phyloP scores from a whole-genome alignment of 2,329 filamentous ascomycete genomes.

The Penicillium sp. region DNA sequence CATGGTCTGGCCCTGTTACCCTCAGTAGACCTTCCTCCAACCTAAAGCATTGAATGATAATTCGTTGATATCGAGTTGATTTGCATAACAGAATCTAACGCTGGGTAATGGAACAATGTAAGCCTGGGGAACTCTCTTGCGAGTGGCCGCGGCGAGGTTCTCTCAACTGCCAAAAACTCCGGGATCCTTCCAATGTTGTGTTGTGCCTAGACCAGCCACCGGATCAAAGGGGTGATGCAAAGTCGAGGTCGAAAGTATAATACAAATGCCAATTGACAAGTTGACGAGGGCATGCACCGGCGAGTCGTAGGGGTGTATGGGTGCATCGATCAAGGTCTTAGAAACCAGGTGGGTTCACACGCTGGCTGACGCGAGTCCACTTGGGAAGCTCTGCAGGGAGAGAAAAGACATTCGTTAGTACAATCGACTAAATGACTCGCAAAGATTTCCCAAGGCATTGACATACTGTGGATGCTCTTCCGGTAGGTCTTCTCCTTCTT shows the following conservation, averaged over 20 bases:
- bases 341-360: slow-evolving; percentile 92
- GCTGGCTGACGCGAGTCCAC: slow-evolving; percentile 94
- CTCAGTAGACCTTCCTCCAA: slow-evolving; percentile 10
- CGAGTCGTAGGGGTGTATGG: slow-evolving; percentile 3
- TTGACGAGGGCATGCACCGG: slow-evolving; percentile 6
- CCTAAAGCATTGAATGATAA: slow-evolving; percentile 1
- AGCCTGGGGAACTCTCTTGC: slow-evolving; percentile 11
- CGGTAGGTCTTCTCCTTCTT: slow-evolving; percentile 93
- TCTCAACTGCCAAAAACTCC: slow-evolving; percentile 39
- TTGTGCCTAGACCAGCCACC: slow-evolving; percentile 16
- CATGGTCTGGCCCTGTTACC: slow-evolving; percentile 9
- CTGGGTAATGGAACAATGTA: slow-evolving; percentile 30
- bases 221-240: background rate
- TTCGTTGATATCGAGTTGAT: slow-evolving; percentile 15
- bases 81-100: slow-evolving; percentile 24
- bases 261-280: slow-evolving; percentile 27
- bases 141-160: slow-evolving; percentile 20
- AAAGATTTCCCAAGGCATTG: background rate
- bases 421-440: background rate
- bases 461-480: slow-evolving; percentile 96
- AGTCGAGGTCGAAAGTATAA: slow-evolving; percentile 27
- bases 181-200: slow-evolving; percentile 29
- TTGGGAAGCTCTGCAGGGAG: slow-evolving; percentile 69
- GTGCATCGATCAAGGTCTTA: slow-evolving; percentile 47
- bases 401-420: background rate